Base-by-base conservation (phyloP, 768 basidiomycete species). In the Suillus fuscotomentosus region DNA sequence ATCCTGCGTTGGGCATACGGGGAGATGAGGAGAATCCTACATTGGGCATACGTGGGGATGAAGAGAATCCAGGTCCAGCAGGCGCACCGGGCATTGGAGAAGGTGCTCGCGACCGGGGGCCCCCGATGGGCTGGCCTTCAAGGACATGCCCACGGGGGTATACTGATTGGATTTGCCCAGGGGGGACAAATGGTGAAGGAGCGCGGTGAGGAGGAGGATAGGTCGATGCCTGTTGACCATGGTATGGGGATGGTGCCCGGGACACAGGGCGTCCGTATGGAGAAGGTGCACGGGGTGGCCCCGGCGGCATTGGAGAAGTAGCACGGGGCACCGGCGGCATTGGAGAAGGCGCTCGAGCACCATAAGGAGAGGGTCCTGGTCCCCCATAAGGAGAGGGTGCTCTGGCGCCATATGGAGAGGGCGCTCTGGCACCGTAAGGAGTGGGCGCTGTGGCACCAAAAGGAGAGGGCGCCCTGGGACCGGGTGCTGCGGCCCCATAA, bases 121-220 rank as follows among this genome's bases (percentile, higher is more conserved):
- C 24, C 22, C 9, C 8, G 31, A 84, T 76, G 34, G 84, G 79
- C 56, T 82, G 82, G 2, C 88, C 88, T 63, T 84, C 87, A 68
- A 87, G 67, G 48, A 83, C 74, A 74, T 87, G 88, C 2, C 86
- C 85, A 4, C 79, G 74, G 56, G 88, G 84, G 71, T 88, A 88
- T n/a, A 82, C 76, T 36, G 68, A 55, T 24, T 45, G 66, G 48
- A 61, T 15, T n/a, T 67, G 69, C 14, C 60, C 62, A 63, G 76
- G 67, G 36, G 69, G 68, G 27, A 61, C 61, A 63, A 71, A 76
- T 17, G 73, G 75, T 45, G 75, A 75, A 39, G 70, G 74, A 36
- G 69, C 75, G 14, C 75, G 67, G 47, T 72, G 70, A 36, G 53
- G 53, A n/a, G 57, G 39, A 20, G 56, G 57, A 27, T 59, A 59